phyloP scores from a whole-genome alignment of 352 stramenopile genomes.

The Globisporangium sylvaticum region DNA sequence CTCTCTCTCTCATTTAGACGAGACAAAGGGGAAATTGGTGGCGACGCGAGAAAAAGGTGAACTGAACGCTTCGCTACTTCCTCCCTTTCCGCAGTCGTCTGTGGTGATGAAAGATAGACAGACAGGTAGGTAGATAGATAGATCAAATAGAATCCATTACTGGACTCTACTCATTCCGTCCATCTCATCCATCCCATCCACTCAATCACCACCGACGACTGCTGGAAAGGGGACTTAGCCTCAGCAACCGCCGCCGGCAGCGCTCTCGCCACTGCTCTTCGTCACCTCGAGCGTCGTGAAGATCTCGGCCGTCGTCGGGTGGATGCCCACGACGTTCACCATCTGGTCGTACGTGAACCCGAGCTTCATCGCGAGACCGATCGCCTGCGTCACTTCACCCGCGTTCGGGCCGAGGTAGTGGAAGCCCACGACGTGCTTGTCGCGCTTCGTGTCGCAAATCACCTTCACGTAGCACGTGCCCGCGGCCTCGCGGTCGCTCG shows the following conservation, averaged over 20 bases:
- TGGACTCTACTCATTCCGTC: slow-evolving; percentile 15
- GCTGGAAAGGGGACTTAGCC: slow-evolving; percentile 62
- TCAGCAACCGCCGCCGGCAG: slow-evolving; percentile 95
- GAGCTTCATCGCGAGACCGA: slow-evolving; percentile 93
- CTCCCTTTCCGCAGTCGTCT: slow-evolving; percentile 14
- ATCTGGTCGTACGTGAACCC: slow-evolving; percentile 93
- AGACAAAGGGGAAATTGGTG: not conserved
- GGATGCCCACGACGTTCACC: slow-evolving; percentile 93
- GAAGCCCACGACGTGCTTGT: slow-evolving; percentile 93
- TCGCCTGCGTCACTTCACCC: slow-evolving; percentile 94
- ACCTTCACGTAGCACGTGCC: slow-evolving; percentile 94
- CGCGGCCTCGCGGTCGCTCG: slow-evolving; percentile 42
- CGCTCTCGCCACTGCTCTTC: slow-evolving; percentile 91
- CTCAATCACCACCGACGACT: slow-evolving; percentile 6
- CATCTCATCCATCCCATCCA: not conserved
- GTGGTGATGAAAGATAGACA: not conserved
- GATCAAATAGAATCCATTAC: not conserved
- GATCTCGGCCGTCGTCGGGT: slow-evolving; percentile 95
- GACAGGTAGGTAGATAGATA: not conserved
- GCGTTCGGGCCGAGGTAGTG: slow-evolving; percentile 98
- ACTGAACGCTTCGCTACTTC: slow-evolving; percentile 17
- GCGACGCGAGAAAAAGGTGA: slow-evolving; percentile 1
- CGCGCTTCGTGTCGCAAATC: slow-evolving; percentile 87
- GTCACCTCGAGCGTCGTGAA: slow-evolving; percentile 93
- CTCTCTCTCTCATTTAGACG: not conserved